phyloP scores from a whole-genome alignment of 257 asterid species.

The Solanum habrochaites region DNA sequence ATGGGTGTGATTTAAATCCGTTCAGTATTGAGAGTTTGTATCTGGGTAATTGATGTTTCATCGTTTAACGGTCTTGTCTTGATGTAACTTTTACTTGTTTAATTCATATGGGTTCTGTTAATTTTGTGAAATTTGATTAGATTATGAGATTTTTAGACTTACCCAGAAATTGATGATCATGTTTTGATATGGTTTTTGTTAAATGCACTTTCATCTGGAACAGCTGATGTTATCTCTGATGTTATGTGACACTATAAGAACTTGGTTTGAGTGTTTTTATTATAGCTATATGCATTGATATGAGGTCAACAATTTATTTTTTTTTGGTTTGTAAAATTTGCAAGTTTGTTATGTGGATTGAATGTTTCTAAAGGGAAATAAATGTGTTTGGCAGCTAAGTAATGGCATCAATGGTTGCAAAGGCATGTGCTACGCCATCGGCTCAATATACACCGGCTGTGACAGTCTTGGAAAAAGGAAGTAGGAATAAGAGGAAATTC shows the following conservation, averaged over 20 bases:
- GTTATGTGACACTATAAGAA: background rate
- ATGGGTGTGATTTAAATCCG: constrained; percentile 17
- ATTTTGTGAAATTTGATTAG: background rate
- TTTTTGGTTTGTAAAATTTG: background rate
- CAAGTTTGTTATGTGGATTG: constrained; percentile 6
- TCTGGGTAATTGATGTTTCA: constrained; percentile 17
- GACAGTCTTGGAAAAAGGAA: constrained; percentile 63
- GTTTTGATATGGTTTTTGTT: background rate
- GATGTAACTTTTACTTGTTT: constrained; percentile 17
- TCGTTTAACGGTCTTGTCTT: constrained; percentile 5
- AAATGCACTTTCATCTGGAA: background rate
- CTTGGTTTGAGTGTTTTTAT: constrained; percentile 1
- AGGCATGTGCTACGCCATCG: constrained; percentile 48
- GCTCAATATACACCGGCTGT: constrained; percentile 49
- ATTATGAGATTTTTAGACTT: background rate
- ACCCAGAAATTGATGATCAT: background rate
- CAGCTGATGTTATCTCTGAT: background rate
- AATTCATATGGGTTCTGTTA: constrained; percentile 4
- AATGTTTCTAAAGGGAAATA: constrained; percentile 2
- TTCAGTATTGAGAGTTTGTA: constrained; percentile 22
- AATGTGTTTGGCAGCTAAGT: constrained; percentile 30
- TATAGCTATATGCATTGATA: background rate
- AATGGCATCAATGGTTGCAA: constrained; percentile 77
- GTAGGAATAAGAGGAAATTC: constrained; percentile 90
- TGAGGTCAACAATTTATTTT: background rate